A percentile compares a stretch with the other conserved stretches of the same genome.
phyloP scores from a whole-genome alignment of 495 filamentous ascomycete species.

The Aspergillus conjunctus region DNA sequence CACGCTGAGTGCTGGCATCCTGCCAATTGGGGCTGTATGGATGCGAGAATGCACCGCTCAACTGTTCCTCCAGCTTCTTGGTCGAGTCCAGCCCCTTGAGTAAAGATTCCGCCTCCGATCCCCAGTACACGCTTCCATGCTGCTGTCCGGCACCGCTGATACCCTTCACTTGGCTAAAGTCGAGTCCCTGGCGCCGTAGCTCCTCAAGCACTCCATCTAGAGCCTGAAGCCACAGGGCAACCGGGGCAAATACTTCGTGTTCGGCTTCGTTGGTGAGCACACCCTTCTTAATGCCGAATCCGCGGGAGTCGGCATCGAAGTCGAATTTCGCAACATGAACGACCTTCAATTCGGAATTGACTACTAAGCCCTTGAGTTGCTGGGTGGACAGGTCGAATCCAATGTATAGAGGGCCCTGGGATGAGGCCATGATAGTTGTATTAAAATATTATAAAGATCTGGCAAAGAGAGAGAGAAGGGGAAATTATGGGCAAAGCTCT shows the following conservation, averaged over 20 bases:
- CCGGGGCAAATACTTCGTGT: slow-evolving; percentile 87
- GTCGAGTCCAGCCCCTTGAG: slow-evolving; percentile 61
- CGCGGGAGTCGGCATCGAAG: slow-evolving; percentile 71
- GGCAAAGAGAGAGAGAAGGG: not conserved
- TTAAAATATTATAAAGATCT: not conserved
- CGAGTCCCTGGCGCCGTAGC: slow-evolving; percentile 70
- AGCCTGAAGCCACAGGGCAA: slow-evolving; percentile 92
- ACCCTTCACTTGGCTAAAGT: slow-evolving; percentile 75
- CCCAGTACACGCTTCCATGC: slow-evolving; percentile 96
- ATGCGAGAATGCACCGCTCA: slow-evolving; percentile 77
- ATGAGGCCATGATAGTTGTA: slow-evolving; percentile 33
- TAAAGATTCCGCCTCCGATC: slow-evolving; percentile 63
- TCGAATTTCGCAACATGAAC: slow-evolving; percentile 57
- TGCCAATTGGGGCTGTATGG: slow-evolving; percentile 96
- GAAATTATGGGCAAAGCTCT: not conserved
- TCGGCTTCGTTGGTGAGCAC: slow-evolving; percentile 78
- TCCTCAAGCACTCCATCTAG: slow-evolving; percentile 78
- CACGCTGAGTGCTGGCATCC: slow-evolving; percentile 86
- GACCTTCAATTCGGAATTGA: slow-evolving; percentile 65
- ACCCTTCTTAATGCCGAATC: slow-evolving; percentile 80
- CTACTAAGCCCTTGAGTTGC: slow-evolving; percentile 88
- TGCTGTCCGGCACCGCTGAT: slow-evolving; percentile 94
- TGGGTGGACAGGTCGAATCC: slow-evolving; percentile 97
- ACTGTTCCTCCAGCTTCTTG: slow-evolving; percentile 66
- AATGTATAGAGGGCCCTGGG: slow-evolving; percentile 69